Evolutionary conservation across 108 stramenopile species (phyloP).

Genomic region (Mediolabrus comicus): DNA sequence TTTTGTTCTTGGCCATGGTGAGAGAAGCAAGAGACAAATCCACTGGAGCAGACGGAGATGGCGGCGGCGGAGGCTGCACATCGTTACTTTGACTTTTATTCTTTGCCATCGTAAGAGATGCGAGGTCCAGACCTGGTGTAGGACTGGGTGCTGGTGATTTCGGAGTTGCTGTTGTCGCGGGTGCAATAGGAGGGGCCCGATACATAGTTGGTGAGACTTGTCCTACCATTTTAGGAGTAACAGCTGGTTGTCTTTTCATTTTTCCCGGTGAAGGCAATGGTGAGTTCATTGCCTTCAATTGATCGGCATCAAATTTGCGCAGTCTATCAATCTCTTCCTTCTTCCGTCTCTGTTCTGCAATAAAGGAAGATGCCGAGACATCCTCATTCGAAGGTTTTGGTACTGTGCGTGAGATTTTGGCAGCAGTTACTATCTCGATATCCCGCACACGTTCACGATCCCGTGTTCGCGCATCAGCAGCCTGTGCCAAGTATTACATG

Average conservation of each 20-base stretch:
- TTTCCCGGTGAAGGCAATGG: conserved; percentile 30
- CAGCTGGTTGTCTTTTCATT: conserved; percentile 1
- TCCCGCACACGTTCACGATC: conserved; percentile 35
- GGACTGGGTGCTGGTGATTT: conserved; percentile 1
- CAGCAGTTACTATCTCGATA: conserved; percentile 37
- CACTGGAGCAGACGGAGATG: neutral
- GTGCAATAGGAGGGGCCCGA: conserved; percentile 15
- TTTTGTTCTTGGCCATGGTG: conserved; percentile 9
- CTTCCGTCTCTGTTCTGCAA: conserved; percentile 42
- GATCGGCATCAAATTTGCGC: conserved; percentile 22
- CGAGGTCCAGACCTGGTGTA: conserved; percentile 2
- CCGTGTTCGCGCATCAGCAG: conserved; percentile 29
- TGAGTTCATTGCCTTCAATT: conserved; percentile 42
- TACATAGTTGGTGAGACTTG: conserved; percentile 1
- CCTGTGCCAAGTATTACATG: conserved; percentile 7
- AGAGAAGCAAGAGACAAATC: conserved; percentile 5
- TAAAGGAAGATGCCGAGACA: conserved; percentile 38
- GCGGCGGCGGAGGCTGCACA: neutral
- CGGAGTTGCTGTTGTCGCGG: neutral
- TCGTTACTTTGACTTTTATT: neutral
- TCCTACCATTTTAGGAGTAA: neutral
- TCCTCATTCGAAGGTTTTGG: conserved; percentile 31
- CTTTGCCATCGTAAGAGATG: neutral
- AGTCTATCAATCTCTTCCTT: conserved; percentile 43
- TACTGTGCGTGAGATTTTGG: conserved; percentile 35